Percentiles rank a stretch among this genome's conserved stretches.
phyloP scores from a whole-genome alignment of 2,329 filamentous ascomycete species.

The Penicillium sp. region DNA sequence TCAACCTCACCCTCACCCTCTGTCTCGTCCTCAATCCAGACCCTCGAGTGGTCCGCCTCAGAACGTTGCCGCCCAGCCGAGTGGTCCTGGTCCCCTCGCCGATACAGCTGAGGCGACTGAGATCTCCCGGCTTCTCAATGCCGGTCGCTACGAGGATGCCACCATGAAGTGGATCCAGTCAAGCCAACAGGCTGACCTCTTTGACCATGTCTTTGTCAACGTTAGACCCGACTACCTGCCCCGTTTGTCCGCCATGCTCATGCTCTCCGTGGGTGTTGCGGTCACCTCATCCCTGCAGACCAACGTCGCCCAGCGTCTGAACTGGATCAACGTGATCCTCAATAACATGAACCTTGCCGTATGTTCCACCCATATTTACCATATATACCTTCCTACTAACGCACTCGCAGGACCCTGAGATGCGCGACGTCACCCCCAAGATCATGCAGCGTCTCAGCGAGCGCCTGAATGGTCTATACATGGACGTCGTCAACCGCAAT shows the following conservation, averaged over 20 bases:
- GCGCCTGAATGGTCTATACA: slow-evolving; percentile 57
- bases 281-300: slow-evolving; percentile 57
- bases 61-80: neutral
- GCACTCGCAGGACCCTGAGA: slow-evolving; percentile 49
- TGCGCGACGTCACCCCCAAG: slow-evolving; percentile 55
- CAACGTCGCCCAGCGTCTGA: slow-evolving; percentile 54
- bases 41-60: slow-evolving; percentile 15
- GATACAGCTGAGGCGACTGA: slow-evolving; percentile 44
- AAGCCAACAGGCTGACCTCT: slow-evolving; percentile 56
- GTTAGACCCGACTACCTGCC: slow-evolving; percentile 57
- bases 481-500: slow-evolving; percentile 53
- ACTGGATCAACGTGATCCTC: slow-evolving; percentile 59
- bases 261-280: slow-evolving; percentile 61
- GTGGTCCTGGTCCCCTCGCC: slow-evolving; percentile 17
- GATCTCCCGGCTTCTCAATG: slow-evolving; percentile 41
- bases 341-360: slow-evolving; percentile 54
- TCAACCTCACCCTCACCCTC: slow-evolving; percentile 15
- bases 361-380: slow-evolving; percentile 25
- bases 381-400: neutral
- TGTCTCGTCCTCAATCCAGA: slow-evolving; percentile 15
- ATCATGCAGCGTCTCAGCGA: slow-evolving; percentile 60
- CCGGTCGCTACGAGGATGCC: slow-evolving; percentile 44
- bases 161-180: slow-evolving; percentile 62
- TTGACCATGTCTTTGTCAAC: slow-evolving; percentile 60
- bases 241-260: slow-evolving; percentile 56